Base-by-base conservation (phyloP, 2,329 filamentous ascomycete genomes). In the Arthrobotrys megalospora region DNA sequence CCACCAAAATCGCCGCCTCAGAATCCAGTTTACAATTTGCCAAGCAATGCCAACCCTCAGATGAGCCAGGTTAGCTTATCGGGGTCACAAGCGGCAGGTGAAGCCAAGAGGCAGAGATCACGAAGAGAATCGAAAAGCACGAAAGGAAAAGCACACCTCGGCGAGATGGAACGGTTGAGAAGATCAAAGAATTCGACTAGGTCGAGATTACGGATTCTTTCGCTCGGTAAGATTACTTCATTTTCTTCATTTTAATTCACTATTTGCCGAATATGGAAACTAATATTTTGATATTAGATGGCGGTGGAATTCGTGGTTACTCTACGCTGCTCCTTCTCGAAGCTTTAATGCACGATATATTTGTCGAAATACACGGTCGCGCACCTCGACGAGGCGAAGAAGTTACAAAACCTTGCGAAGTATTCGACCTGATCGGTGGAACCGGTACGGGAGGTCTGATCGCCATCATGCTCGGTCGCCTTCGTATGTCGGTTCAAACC, bases 251-350 rank as follows among this genome's bases (percentile, higher is more conserved):
- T 19, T 58, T 21, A 11, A 1, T 52, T 43, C 11, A 11, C 36
- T 50, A 7, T 5, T 34, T 16, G 10, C 32, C 1, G 12, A 6
- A 43, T 50, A n/a, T 3, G n/a, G 16, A 38, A 19, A 12, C n/a
- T 36, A 24, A 55, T 16, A 38, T 43, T 24, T 10, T 11, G 4
- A 10, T 3, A 32, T 53, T 43, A 81, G 96, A 99, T 89, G 96
- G 96, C 85, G 96, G 96, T 83, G 96, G 96, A 80, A 95, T 99
- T 72, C 92, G 96, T 82, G 96, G 96, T 67, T 99, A 97, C 86
- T 97, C 95, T 70, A 97, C 97, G 89, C 92, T 99, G 84, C 96
- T 99, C 83, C 94, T 99, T 82, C 89, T 99, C 47, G 94, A 98
- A 86, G 95, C 98, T 86, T 88, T 99, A 77, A 99, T 99, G 96